phyloP scores from a whole-genome alignment of 306 rosid species.

The Vigna mungo region DNA sequence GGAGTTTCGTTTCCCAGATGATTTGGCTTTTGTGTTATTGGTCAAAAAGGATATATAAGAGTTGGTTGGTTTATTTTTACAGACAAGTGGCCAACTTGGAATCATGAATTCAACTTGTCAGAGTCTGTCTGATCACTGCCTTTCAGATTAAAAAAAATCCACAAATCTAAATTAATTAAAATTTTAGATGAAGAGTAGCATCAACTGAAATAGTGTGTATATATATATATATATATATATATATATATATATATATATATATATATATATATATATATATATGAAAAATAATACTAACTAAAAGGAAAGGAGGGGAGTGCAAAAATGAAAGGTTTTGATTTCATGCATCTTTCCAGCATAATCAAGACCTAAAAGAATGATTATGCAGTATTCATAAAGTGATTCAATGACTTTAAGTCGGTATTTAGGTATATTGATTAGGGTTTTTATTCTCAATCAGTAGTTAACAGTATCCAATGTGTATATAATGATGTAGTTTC shows the following conservation, averaged over 20 bases:
- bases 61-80: slow-evolving; percentile 36
- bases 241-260: too few relatives aligned
- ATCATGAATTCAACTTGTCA: neutral
- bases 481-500: neutral
- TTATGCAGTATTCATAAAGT: neutral
- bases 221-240: too few relatives aligned
- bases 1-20: neutral
- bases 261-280: too few relatives aligned
- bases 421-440: neutral
- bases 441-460: neutral
- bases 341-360: neutral
- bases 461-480: too few relatives aligned
- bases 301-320: too few relatives aligned
- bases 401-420: neutral
- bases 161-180: too few relatives aligned
- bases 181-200: too few relatives aligned
- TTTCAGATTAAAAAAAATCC: neutral
- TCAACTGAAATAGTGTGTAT: too few relatives aligned
- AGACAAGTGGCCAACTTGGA: slow-evolving; percentile 51
- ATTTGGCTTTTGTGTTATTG: neutral
- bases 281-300: too few relatives aligned
- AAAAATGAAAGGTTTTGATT: neutral
- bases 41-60: neutral
- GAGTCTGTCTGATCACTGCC: neutral
- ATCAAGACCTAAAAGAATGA: neutral